Base-by-base conservation (phyloP, 768 basidiomycete genomes). In the Mycena chlorophos region DNA sequence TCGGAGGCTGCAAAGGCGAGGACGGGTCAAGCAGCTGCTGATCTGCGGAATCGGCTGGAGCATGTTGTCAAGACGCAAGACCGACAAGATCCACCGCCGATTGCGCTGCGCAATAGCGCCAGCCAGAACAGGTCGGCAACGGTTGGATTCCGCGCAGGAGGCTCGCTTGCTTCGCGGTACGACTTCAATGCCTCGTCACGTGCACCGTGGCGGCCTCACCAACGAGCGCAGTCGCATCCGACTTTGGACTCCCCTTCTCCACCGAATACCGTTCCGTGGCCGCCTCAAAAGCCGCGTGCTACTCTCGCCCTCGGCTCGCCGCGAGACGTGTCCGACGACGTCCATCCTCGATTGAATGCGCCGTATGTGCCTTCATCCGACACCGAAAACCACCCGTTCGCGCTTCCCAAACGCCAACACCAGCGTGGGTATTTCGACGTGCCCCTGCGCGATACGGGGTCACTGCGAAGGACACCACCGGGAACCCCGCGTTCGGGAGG, bases 11-110 rank as follows among this genome's bases (percentile, higher is more conserved):
- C 56, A 25, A 59, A 63, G 38, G 49, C 65, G 34, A 69, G 61
- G 40, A 69, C 68, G 60, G 73, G 75, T 57, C 70, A 83, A 48
- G 77, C 89, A 60, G 81, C 76, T n/a, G 60, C 53, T 22, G 82
- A 89, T 66, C 73, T 95, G 54, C 72, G 81, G 58, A 80, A 69
- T 61, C 85, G 82, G 66, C 75, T 94, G 49, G 87, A 91, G 69
- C 78, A 82, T 58, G 82, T 91, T 51, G 83, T 74, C 5, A 71
- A 72, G 56, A 67, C 64, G 47, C 67, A 68, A 40, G 69, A 70
- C 45, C 57, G 64, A 12, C 56, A 67, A 43, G 62, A 60, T 42
- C 62, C 64, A 43, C 50, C 62, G 28, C 63, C 62, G 52, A 58
- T 62, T 29, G 48, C 57, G n/a, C n/a, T n/a, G n/a, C n/a, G n/a